These are phyloP conservation scores for Yamadazyma scolyti DNA, from an alignment of 805 yeast genomes.

Conservation along the genomic window DNA sequence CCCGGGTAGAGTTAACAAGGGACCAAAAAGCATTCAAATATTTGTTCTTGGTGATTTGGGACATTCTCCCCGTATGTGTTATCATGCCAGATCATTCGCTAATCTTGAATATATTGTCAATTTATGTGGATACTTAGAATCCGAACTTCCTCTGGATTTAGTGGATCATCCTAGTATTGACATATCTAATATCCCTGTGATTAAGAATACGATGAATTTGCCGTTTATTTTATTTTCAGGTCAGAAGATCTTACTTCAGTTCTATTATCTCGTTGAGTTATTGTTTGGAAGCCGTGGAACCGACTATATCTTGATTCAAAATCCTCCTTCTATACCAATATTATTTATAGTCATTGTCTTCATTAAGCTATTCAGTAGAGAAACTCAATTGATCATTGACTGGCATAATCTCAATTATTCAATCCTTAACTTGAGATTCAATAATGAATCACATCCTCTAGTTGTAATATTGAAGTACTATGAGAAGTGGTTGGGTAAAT, in stretches of 20 bases:
- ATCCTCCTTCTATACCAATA: conserved; percentile 91
- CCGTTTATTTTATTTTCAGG: conserved; percentile 59
- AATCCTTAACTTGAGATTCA: conserved; percentile 64
- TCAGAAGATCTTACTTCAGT: conserved; percentile 58
- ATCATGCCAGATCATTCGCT: conserved; percentile 82
- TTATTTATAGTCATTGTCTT: conserved; percentile 59
- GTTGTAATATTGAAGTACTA: conserved; percentile 58
- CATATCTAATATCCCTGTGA: conserved; percentile 43
- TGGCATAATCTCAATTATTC: conserved; percentile 96
- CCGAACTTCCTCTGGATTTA: conserved; percentile 48
- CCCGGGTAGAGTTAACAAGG: conserved; percentile 7
- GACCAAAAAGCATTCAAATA: conserved; percentile 56
- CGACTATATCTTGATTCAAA: conserved; percentile 71
- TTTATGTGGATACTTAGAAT: conserved; percentile 77
- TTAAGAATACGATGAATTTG: conserved; percentile 33
- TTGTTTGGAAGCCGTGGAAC: conserved; percentile 57
- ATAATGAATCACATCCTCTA: conserved; percentile 52
- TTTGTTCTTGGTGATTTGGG: conserved; percentile 92
- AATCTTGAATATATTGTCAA: conserved; percentile 68
- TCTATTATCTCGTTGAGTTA: conserved; percentile 41
- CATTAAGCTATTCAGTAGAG: conserved; percentile 44
- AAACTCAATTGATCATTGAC: conserved; percentile 71
- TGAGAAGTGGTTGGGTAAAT: conserved; percentile 59
- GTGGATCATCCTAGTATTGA: conserved; percentile 49
- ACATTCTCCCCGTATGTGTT: conserved; percentile 91